Evolutionary conservation across 2,329 filamentous ascomycete species (phyloP), one percentile per base, ranked within the genome.

Genomic region (Microascus cirrosus): DNA sequence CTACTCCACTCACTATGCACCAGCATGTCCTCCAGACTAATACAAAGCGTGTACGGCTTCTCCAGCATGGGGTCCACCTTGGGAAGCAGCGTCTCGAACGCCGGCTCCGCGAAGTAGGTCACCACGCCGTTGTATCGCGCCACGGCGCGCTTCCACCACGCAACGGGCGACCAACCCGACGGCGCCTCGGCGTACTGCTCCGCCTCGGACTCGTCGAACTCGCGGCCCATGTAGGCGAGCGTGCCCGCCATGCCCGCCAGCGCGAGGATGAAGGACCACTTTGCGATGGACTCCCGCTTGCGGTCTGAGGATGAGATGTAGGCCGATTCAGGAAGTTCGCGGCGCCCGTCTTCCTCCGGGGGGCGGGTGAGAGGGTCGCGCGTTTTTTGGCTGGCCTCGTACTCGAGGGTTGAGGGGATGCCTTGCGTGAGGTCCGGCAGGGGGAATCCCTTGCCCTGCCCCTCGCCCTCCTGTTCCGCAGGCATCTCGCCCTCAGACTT

Each of bases 1-100:
- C 93, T 84, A 25, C 85, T 83, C 94, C 94, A 99, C 70, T 96
- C 90, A 68, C 89, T 95, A 74, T 96, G 93, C 34, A 99, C 84
- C 57, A 99, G 81, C 65, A 99, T 81, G 70, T 99, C 93, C 70
- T 99, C 94, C 66, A 99, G 75, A 69, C 89, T 94, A 65, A 99
- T 78, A 34, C 95, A 93, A 34, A 99, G 79, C 0, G 94, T 97
- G 72, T 96, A 96, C 11, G 93, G 93, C 54, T 89, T 88, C 64
- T 88, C 85, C 66, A 91, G 86, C 58, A 83, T 82, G 20, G 90
- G 88, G 62, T 95, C 86, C 48, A 85, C 80, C 63, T 93, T 87
- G 7, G 90, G 94, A 22, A 99, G 80, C 59, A 99, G 81, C 77
- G 96, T 96, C 59, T 90, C 85, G 71, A 97, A 97, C 10, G 92